These are phyloP conservation scores for Penicillium crystallinum DNA, from an alignment of 495 filamentous ascomycete genomes.

Conservation along the genomic window DNA sequence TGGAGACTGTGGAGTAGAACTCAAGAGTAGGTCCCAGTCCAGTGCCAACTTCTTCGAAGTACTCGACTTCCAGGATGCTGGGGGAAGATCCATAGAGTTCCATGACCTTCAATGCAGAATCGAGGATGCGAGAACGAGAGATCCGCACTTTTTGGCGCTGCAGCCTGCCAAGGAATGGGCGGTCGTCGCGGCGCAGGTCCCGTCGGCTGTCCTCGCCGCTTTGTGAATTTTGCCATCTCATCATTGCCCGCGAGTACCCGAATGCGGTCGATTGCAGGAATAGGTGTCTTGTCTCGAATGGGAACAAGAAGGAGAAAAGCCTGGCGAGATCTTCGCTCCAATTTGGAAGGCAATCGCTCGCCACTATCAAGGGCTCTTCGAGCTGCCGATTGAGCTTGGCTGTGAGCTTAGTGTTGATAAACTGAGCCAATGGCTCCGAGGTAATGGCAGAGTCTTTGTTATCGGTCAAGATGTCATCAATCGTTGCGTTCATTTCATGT, in stretches of 20 bases:
- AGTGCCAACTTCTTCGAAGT: slow-evolving; percentile 98
- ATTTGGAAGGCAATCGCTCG: slow-evolving; percentile 89
- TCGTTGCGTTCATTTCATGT: slow-evolving; percentile 88
- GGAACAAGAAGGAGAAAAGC: slow-evolving; percentile 96
- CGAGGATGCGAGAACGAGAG: slow-evolving; percentile 83
- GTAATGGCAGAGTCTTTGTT: slow-evolving; percentile 67
- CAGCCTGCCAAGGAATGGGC: slow-evolving; percentile 85
- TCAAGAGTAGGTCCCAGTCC: slow-evolving; percentile 94
- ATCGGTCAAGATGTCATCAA: slow-evolving; percentile 94
- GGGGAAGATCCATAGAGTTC: slow-evolving; percentile 94
- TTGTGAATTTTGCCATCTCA: slow-evolving; percentile 91
- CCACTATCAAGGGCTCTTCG: slow-evolving; percentile 97
- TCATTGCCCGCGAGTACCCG: slow-evolving; percentile 96
- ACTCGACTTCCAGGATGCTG: slow-evolving; percentile 95
- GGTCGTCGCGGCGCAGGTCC: slow-evolving; percentile 80
- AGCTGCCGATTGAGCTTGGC: slow-evolving; percentile 98
- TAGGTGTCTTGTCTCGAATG: slow-evolving; percentile 94
- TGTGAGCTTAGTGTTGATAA: slow-evolving; percentile 98
- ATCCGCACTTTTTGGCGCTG: slow-evolving; percentile 98
- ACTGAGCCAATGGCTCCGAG: slow-evolving; percentile 85
- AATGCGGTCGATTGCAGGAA: slow-evolving; percentile 98
- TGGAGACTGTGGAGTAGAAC: slow-evolving; percentile 97
- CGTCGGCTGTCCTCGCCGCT: slow-evolving; percentile 70
- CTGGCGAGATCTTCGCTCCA: slow-evolving; percentile 98
- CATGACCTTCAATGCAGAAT: slow-evolving; percentile 99